phyloP scores from a whole-genome alignment of 768 basidiomycete species.

The Phaeotremella skinneri region DNA sequence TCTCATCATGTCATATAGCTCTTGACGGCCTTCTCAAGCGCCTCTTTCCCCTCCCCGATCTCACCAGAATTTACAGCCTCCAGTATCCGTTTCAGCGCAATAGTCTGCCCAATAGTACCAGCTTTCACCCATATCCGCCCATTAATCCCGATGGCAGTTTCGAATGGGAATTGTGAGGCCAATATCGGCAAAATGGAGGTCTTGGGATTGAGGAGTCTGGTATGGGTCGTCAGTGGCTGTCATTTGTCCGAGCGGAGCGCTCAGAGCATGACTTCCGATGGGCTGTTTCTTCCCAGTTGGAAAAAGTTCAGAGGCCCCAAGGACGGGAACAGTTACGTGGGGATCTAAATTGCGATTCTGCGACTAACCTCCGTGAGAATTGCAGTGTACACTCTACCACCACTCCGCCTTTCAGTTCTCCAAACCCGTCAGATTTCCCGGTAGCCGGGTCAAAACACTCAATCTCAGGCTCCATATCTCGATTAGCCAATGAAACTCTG shows the following conservation, averaged over 20 bases:
- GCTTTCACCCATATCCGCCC: slow-evolving; percentile 86
- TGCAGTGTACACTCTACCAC: slow-evolving; percentile 75
- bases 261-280: not conserved
- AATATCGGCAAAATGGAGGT: slow-evolving; percentile 79
- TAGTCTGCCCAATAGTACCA: slow-evolving; percentile 68
- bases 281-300: not conserved
- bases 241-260: not conserved
- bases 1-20: slow-evolving; percentile 12
- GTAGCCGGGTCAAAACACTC: slow-evolving; percentile 95
- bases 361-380: slow-evolving; percentile 76
- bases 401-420: slow-evolving; percentile 87
- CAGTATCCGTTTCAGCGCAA: slow-evolving; percentile 73
- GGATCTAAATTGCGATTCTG: no score
- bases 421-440: slow-evolving; percentile 86
- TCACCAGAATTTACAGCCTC: slow-evolving; percentile 64
- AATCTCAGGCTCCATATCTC: slow-evolving; percentile 97
- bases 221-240: not conserved
- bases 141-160: slow-evolving; percentile 85
- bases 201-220: slow-evolving; percentile 72
- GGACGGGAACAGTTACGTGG: no score
- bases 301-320: no score
- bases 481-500: slow-evolving; percentile 85
- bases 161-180: slow-evolving; percentile 78
- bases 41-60: slow-evolving; percentile 30
- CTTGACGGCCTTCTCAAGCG: slow-evolving; percentile 29